phyloP scores from a whole-genome alignment of 2,329 filamentous ascomycete genomes.

The Aspergillus aculeatus region DNA sequence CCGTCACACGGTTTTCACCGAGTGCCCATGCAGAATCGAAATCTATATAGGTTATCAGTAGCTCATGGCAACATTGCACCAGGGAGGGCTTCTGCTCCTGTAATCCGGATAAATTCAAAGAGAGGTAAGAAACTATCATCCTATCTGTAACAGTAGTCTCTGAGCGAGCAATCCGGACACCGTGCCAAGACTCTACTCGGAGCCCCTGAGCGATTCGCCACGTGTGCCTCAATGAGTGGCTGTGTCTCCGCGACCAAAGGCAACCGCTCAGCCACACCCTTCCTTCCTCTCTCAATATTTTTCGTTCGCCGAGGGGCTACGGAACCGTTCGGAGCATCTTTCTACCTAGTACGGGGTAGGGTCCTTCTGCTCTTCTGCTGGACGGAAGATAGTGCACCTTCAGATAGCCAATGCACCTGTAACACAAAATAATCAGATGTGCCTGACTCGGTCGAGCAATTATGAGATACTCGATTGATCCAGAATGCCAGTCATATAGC shows the following conservation, averaged over 20 bases:
- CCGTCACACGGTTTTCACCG: not conserved
- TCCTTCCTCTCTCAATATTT: too few relatives aligned
- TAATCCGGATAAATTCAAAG: not conserved
- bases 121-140: not conserved
- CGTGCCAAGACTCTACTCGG: conserved; percentile 1
- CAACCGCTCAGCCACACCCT: not conserved
- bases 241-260: conserved; percentile 1
- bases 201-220: conserved; percentile 12
- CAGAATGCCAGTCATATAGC: not conserved
- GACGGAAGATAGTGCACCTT: too few relatives aligned
- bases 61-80: not conserved
- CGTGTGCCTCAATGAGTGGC: conserved; percentile 16
- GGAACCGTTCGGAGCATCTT: not conserved
- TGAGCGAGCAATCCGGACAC: not conserved
- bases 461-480: too few relatives aligned
- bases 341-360: too few relatives aligned
- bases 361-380: too few relatives aligned
- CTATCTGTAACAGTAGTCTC: not conserved
- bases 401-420: too few relatives aligned
- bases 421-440: too few relatives aligned
- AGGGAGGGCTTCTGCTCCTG: not conserved
- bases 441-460: too few relatives aligned
- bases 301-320: not conserved
- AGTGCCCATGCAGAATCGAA: too few relatives aligned
- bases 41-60: not conserved